A percentile compares a stretch with the other conserved stretches of the same genome.
phyloP scores from a whole-genome alignment of 768 basidiomycete genomes.

The Boletus rufocinnamomeus region DNA sequence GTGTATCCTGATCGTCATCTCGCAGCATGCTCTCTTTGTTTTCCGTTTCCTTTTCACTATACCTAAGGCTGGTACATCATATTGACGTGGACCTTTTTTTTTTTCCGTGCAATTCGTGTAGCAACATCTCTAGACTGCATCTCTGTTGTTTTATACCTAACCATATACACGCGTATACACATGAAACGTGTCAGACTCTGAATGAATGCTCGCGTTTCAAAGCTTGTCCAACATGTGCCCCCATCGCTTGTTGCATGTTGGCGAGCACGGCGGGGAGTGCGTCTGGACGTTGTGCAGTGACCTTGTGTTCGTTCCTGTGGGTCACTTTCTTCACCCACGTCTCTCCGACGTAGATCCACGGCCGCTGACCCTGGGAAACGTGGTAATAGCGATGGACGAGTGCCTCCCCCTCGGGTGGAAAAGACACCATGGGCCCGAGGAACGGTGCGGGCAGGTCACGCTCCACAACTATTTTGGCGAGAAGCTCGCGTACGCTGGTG shows the following conservation, averaged over 20 bases:
- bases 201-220: background rate
- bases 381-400: background rate
- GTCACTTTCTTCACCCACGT: slow-evolving; percentile 6
- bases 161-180: background rate
- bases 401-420: background rate
- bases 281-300: background rate
- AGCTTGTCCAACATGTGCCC: background rate
- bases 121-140: slow-evolving; percentile 11
- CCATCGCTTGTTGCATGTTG: background rate
- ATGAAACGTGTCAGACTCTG: background rate
- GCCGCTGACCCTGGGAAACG: background rate
- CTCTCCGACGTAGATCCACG: slow-evolving; percentile 7
- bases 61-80: slow-evolving; percentile 4
- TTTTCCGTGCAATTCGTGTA: slow-evolving; percentile 10
- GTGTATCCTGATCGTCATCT: slow-evolving; percentile 1
- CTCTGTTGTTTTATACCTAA: slow-evolving; percentile 14
- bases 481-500: background rate
- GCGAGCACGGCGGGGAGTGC: background rate
- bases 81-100: slow-evolving; percentile 2
- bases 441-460: background rate
- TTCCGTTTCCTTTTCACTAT: background rate
- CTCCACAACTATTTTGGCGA: background rate
- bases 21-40: slow-evolving; percentile 1
- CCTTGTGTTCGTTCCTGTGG: background rate
- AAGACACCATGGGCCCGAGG: background rate